phyloP scores from a whole-genome alignment of 2,329 filamentous ascomycete species.

The Graphiopsis chlorocephala region DNA sequence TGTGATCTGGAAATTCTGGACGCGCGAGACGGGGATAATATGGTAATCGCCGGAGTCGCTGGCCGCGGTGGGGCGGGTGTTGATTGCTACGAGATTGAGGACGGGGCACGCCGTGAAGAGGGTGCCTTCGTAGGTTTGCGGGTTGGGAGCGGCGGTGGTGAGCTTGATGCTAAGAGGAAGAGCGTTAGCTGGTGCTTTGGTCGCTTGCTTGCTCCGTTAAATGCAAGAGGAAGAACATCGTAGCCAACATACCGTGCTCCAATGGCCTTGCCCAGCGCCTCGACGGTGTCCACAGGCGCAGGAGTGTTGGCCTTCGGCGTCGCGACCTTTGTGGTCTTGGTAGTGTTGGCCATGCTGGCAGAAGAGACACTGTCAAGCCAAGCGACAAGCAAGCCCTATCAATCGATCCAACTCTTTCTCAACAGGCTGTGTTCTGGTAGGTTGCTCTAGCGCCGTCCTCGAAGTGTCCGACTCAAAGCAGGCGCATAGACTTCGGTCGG shows the following conservation, averaged over 20 bases:
- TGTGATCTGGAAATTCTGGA: conserved; percentile 57
- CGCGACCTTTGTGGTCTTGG: conserved; percentile 56
- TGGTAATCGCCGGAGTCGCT: conserved; percentile 55
- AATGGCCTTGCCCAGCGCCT: conserved; percentile 57
- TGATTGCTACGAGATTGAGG: conserved; percentile 61
- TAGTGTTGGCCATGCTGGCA: conserved; percentile 52
- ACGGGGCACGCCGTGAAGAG: conserved; percentile 61
- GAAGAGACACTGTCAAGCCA: neutral
- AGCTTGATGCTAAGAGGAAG: conserved; percentile 52
- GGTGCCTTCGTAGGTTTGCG: conserved; percentile 57
- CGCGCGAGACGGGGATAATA: conserved; percentile 59
- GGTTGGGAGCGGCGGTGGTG: conserved; percentile 51
- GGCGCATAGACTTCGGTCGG: neutral
- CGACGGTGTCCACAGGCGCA: conserved; percentile 43
- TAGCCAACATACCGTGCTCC: conserved; percentile 53
- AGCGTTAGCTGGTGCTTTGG: neutral
- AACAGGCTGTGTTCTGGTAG: neutral
- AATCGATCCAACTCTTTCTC: neutral
- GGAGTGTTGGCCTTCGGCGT: conserved; percentile 47
- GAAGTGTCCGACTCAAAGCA: neutral
- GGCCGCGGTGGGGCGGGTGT: conserved; percentile 49
- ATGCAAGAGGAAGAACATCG: neutral
- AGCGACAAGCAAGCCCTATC: neutral
- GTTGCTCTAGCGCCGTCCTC: neutral
- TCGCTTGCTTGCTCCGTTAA: neutral